phyloP scores from a whole-genome alignment of 495 filamentous ascomycete species.

The Neurospora sp. region DNA sequence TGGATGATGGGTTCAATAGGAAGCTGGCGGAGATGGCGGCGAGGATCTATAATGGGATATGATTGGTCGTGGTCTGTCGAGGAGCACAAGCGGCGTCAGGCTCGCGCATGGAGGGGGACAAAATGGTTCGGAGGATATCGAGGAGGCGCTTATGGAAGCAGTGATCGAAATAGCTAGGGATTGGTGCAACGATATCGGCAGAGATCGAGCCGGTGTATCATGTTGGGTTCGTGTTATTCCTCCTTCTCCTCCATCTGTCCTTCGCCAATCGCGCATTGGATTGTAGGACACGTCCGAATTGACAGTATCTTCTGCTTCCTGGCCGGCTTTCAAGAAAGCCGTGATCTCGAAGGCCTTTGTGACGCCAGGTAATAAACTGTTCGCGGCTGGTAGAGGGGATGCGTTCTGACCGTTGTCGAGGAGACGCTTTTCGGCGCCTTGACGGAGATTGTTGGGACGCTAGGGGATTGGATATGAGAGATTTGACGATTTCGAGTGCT shows the following conservation, averaged over 20 bases:
- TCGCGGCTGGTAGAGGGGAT: too few species aligned
- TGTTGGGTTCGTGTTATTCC: too few species aligned
- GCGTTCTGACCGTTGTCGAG: too few species aligned
- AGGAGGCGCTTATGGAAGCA: neutral
- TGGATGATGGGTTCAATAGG: slow-evolving; percentile 10
- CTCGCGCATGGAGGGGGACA: neutral
- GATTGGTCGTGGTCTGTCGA: neutral
- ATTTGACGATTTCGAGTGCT: too few species aligned
- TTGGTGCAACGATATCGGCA: neutral
- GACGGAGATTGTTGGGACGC: too few species aligned
- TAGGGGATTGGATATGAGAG: too few species aligned
- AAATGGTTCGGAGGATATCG: neutral
- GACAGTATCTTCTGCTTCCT: too few species aligned
- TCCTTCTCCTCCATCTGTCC: too few species aligned
- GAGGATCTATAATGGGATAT: neutral
- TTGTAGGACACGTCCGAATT: too few species aligned
- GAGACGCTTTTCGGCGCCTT: too few species aligned
- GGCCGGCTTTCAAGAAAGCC: neutral
- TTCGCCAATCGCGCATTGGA: too few species aligned
- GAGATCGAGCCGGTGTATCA: neutral
- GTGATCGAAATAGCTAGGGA: neutral
- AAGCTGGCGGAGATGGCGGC: neutral
- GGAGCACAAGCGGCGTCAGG: neutral
- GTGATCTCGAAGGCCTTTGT: neutral
- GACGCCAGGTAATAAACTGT: too few species aligned